Evolutionary conservation across 768 basidiomycete species (phyloP).

Genomic region (Tubosaeta sp.): DNA sequence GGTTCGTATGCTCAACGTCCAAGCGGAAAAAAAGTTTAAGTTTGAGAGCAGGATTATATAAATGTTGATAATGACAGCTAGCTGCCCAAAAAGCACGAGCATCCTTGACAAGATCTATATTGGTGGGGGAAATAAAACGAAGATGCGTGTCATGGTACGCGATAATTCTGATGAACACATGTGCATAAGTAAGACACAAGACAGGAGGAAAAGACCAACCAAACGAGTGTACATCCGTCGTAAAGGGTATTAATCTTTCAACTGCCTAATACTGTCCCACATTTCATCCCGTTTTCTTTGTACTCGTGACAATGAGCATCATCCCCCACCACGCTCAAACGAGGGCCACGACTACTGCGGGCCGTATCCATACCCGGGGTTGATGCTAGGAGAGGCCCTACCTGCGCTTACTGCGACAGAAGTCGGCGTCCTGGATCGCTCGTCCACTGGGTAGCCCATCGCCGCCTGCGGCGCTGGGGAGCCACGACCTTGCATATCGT

Average conservation of each 20-base stretch:
- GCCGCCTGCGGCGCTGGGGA: conserved; percentile 43
- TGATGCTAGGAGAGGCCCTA: conserved; percentile 45
- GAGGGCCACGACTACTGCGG: conserved; percentile 19
- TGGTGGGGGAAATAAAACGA: conserved; percentile 10
- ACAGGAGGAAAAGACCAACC: conserved; percentile 16
- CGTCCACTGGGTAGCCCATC: conserved; percentile 32
- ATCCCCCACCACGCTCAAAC: background rate
- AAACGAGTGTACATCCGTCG: conserved; percentile 24
- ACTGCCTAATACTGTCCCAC: conserved; percentile 13
- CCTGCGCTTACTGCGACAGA: conserved; percentile 23
- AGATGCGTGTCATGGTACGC: conserved; percentile 12
- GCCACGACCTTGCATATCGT: conserved; percentile 33
- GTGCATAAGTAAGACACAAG: conserved; percentile 8
- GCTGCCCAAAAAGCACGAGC: conserved; percentile 12
- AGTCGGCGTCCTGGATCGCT: conserved; percentile 28
- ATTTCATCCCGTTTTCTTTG: conserved; percentile 3
- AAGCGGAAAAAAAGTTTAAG: conserved; percentile 4
- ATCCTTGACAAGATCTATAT: conserved; percentile 24
- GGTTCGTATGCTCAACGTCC: conserved; percentile 20
- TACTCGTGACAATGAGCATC: conserved; percentile 9
- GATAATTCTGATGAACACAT: conserved; percentile 10
- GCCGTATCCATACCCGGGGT: conserved; percentile 41
- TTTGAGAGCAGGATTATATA: conserved; percentile 9
- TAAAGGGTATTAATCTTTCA: conserved; percentile 13
- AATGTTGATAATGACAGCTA: conserved; percentile 13